A percentile compares a stretch with the other conserved stretches of the same genome.
phyloP scores from a whole-genome alignment of 441 rosid genomes.

The Brassica balearica region DNA sequence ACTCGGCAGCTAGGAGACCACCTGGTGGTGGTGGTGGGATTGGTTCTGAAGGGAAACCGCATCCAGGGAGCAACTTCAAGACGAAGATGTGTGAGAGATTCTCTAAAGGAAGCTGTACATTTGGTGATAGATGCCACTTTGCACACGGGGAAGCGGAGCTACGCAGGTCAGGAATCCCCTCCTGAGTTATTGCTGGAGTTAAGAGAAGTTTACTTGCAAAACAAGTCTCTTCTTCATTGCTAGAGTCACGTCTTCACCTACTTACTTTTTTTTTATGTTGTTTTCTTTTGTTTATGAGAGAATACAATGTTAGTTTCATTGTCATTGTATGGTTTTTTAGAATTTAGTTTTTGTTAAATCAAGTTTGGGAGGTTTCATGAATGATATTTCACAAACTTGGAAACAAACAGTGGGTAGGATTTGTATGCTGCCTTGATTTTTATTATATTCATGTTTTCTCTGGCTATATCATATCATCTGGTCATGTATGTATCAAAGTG shows the following conservation, averaged over 20 bases:
- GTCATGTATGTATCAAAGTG: too few species aligned
- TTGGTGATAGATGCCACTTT: conserved; percentile 10
- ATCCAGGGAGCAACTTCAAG: conserved; percentile 13
- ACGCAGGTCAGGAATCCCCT: conserved; percentile 3
- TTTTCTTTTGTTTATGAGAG: background rate
- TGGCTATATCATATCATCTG: too few species aligned
- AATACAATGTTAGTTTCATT: background rate
- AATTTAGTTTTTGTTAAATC: conserved; percentile 3
- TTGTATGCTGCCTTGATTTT: conserved; percentile 20
- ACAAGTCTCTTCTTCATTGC: background rate
- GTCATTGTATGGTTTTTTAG: background rate
- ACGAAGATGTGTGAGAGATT: conserved; percentile 12
- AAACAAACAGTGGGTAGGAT: background rate
- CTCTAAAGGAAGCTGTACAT: conserved; percentile 2
- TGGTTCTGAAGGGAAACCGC: conserved; percentile 3
- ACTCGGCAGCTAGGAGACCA: conserved; percentile 8
- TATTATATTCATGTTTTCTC: too few species aligned
- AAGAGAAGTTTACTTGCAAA: conserved; percentile 1
- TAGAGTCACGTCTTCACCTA: background rate
- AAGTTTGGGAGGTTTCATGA: background rate
- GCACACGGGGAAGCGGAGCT: conserved; percentile 10
- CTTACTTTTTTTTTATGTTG: too few species aligned
- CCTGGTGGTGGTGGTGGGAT: background rate
- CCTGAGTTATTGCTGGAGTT: background rate
- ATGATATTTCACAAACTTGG: background rate